Evolutionary conservation across 2,329 filamentous ascomycete genomes (phyloP), one percentile per base, ranked within the genome.

Genomic region (Sporothrix brunneoviolacea): DNA sequence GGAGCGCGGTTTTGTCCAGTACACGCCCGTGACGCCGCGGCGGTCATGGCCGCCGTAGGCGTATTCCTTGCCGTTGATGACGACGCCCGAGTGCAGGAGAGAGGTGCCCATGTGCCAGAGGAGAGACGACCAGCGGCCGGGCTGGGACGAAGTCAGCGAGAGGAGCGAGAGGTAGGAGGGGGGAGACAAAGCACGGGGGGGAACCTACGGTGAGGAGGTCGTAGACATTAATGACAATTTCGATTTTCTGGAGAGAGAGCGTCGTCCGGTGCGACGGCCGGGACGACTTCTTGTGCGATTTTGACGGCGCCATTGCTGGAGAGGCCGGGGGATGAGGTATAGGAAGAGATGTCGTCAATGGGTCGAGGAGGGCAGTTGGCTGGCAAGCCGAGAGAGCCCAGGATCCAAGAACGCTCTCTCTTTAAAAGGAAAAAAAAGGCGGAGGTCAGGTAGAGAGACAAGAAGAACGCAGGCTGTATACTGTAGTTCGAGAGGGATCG

Each of bases 21-120:
- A 94, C 8, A 94, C 88, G 43, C 88, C 88, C 4, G 86, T 91
- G 51, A 84, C 66, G 21, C 79, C 78, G 44, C 71, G 78, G 58
- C 78, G 79, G 62, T 88, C 82, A 64, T 94, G 88, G 2, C 88
- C 88, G 38, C 88, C 88, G 61, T 88, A 94, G 19, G 88, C 88
- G 64, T 93, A 94, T 71, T 94, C 88, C 56, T 75, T 79, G 58
- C 84, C 80, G 63, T 84, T 83, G 67, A 93, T 88, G 36, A 90
- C 86, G 48, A 94, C 84, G 47, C 87, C 88, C 0, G 88, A 88
- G 65, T 94, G 88, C 5, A 93, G 77, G 30, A 94, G 80, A 5
- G 84, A 87, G 40, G 84, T 79, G 53, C 88, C 88, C 49, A 91
- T 64, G 18, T 82, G 77, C 88, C 88, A 94, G 27, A 94, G 76